Evolutionary conservation across 2,329 filamentous ascomycete species (phyloP), one percentile per base, ranked within the genome.

Genomic region (Sporothrix curviconia): DNA sequence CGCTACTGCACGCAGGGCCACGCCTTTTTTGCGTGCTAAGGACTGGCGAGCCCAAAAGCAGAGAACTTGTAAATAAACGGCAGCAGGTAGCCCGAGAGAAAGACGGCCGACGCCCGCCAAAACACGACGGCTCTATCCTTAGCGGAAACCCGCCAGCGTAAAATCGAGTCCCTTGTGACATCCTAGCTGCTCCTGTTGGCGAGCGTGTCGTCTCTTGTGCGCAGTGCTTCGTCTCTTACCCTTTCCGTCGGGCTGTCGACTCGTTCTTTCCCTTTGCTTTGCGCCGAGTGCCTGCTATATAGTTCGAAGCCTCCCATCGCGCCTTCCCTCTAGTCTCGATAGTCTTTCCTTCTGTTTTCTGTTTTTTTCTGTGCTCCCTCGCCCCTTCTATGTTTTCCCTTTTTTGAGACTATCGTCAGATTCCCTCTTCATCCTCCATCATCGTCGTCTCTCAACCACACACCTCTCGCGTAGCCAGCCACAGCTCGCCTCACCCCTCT

Each of bases 231-330:
- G 14, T 49, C 30, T 32, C 39, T 52, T 52, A 22, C 36, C 49
- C 24, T 43, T 54, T 54, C 39, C 51, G 37, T 54, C 51, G n/a
- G 37, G 19, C 51, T 43, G 32, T 37, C 28, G 25, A 39, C 32
- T 51, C 49, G 12, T 7, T 30, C 19, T 9, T 37, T 36, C 15
- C 49, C 7, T 39, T 50, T 17, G 19, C 12, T 37, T n/a, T n/a
- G n/a, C n/a, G n/a, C n/a, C n/a, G n/a, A n/a, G n/a, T n/a, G n/a
- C n/a, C n/a, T n/a, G n/a, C n/a, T n/a, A n/a, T n/a, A n/a, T n/a
- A n/a, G n/a, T n/a, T n/a, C n/a, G n/a, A n/a, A n/a, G n/a, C 24
- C 32, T 25, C 32, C 5, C 17, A 30, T 24, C 47, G 32, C n/a
- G 9, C 19, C 7, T 37, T 50, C 47, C 22, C 25, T 37, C 32